These are phyloP conservation scores for Sclerotinia subarctica DNA, from an alignment of 2,329 filamentous ascomycete genomes.

Conservation along the genomic window DNA sequence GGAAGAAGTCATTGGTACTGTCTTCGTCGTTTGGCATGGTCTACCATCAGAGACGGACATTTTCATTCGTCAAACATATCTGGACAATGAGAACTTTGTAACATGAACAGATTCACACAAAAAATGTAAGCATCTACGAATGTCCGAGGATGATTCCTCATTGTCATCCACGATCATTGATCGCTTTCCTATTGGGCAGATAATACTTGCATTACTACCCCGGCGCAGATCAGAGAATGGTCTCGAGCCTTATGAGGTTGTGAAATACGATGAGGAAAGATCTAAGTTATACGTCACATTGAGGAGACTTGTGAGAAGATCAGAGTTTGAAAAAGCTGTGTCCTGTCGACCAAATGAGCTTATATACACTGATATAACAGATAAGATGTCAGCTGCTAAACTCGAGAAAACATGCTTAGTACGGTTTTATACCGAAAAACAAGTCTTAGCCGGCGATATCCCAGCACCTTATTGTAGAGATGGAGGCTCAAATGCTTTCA, in stretches of 20 bases:
- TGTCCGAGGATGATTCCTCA: not conserved
- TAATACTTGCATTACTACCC: conserved; percentile 44
- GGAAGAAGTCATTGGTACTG: conserved; percentile 54
- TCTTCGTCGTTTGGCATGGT: conserved; percentile 57
- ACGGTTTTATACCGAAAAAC: conserved; percentile 47
- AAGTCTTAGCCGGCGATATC: conserved; percentile 42
- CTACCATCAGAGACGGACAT: conserved; percentile 48
- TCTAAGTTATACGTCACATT: conserved; percentile 42
- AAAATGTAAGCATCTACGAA: conserved; percentile 45
- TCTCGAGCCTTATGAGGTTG: conserved; percentile 61
- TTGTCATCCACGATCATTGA: conserved; percentile 19
- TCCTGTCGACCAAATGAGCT: conserved; percentile 46
- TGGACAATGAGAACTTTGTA: conserved; percentile 58
- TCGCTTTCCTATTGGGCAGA: conserved; percentile 53
- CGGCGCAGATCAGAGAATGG: conserved; percentile 44
- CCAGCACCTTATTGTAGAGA: conserved; percentile 61
- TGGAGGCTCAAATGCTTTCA: conserved; percentile 66
- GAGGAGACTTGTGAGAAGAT: conserved; percentile 52
- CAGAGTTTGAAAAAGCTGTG: conserved; percentile 39
- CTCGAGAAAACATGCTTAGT: conserved; percentile 60
- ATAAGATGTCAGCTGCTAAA: conserved; percentile 39
- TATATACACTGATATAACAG: conserved; percentile 49
- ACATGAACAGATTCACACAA: conserved; percentile 55
- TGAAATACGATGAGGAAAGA: conserved; percentile 39
- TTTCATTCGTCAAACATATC: conserved; percentile 70